phyloP scores from a whole-genome alignment of 1,284 basidiomycete genomes.

The Ganoderma lucidum region DNA sequence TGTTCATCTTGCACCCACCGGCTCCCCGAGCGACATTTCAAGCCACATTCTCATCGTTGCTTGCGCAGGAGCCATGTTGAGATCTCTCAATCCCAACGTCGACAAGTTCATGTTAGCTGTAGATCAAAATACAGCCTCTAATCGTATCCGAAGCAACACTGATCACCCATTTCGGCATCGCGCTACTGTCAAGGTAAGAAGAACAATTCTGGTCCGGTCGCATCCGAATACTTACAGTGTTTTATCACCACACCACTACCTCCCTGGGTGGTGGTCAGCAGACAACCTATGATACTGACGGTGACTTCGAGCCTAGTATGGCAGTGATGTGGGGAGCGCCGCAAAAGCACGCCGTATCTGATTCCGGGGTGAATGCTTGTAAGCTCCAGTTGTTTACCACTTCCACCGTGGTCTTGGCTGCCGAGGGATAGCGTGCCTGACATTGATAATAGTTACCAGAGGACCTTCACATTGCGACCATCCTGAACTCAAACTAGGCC shows the following conservation, averaged over 20 bases:
- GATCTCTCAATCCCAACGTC: background rate
- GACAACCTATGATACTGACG: no score
- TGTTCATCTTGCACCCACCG: no score
- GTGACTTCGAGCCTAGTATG: no score
- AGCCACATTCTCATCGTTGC: no score
- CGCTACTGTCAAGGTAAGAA: no score
- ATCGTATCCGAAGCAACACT: background rate
- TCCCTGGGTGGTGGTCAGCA: no score
- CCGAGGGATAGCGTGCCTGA: no score
- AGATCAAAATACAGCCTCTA: background rate
- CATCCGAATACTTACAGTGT: background rate
- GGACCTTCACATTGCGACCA: background rate
- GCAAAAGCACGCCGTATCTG: no score
- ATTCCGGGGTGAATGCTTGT: background rate
- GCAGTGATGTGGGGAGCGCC: no score
- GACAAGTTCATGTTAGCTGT: background rate
- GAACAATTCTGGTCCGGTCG: background rate
- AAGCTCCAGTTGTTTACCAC: background rate
- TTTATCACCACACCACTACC: no score
- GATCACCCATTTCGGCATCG: background rate
- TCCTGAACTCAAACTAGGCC: background rate
- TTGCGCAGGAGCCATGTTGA: background rate
- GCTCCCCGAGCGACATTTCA: no score
- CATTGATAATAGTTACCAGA: background rate
- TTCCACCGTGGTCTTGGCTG: no score